Evolutionary conservation across 2,329 filamentous ascomycete genomes (phyloP).

Genomic region (Cladosporium sp.): DNA sequence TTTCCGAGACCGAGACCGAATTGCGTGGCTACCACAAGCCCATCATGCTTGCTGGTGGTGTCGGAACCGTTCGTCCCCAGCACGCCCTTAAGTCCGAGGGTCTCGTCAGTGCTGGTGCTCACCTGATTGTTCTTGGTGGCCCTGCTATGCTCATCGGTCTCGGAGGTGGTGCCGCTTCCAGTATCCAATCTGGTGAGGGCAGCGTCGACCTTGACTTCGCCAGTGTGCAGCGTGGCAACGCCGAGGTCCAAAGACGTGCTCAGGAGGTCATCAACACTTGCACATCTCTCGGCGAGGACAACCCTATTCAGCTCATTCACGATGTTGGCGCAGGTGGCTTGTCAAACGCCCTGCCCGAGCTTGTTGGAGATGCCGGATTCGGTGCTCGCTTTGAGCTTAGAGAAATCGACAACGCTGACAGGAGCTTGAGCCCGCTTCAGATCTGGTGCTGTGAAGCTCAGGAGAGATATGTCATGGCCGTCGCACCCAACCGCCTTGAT

Average conservation of each 20-base stretch:
- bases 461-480: constrained; percentile 89
- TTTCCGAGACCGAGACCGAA: constrained; percentile 64
- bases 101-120: constrained; percentile 81
- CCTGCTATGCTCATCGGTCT: constrained; percentile 98
- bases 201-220: constrained; percentile 94
- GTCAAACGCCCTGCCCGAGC: constrained; percentile 79
- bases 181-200: constrained; percentile 81
- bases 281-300: constrained; percentile 76
- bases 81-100: constrained; percentile 83
- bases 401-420: constrained; percentile 86
- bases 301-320: constrained; percentile 94
- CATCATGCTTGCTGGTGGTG: constrained; percentile 95
- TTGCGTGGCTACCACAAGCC: constrained; percentile 95
- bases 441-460: constrained; percentile 99
- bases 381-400: constrained; percentile 93
- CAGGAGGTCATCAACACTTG: constrained; percentile 99
- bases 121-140: constrained; percentile 88
- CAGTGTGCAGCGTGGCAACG: constrained; percentile 94
- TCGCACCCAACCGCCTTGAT: constrained; percentile 78
- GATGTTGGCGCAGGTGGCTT: constrained; percentile 93
- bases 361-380: constrained; percentile 87
- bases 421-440: constrained; percentile 89
- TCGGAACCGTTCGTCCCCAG: constrained; percentile 87
- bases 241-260: constrained; percentile 90
- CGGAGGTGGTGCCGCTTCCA: constrained; percentile 91